phyloP scores from a whole-genome alignment of 495 filamentous ascomycete species.

The Pyronema domesticum region DNA sequence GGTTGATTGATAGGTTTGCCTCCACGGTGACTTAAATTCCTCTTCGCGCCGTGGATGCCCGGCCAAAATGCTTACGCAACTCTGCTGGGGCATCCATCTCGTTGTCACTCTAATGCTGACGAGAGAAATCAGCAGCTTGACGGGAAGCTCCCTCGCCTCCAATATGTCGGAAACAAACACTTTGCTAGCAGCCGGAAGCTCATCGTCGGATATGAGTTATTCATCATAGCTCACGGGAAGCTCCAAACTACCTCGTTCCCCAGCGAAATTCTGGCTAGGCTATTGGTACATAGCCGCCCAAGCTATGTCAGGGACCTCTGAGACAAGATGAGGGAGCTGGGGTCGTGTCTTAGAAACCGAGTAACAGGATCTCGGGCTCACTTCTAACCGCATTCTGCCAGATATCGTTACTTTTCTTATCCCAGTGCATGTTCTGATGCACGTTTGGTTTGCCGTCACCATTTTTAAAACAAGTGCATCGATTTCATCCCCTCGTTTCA shows the following conservation, averaged over 20 bases:
- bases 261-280: neutral
- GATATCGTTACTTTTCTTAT: slow-evolving; percentile 1
- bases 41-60: no score
- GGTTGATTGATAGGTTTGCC: neutral
- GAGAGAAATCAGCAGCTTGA: neutral
- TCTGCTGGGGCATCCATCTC: neutral
- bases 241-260: neutral
- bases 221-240: neutral
- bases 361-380: slow-evolving; percentile 1
- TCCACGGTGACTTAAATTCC: neutral
- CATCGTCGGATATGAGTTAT: no score
- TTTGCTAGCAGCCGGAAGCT: neutral
- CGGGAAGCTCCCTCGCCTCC: neutral
- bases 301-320: neutral
- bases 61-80: neutral
- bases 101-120: neutral
- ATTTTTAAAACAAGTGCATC: slow-evolving; percentile 1
- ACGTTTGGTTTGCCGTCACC: neutral
- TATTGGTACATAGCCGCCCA: neutral
- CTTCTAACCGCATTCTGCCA: neutral
- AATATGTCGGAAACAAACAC: neutral
- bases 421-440: neutral
- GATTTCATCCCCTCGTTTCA: neutral
- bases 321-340: slow-evolving; percentile 2
- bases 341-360: neutral